Evolutionary conservation across 1,284 basidiomycete genomes (phyloP), one percentile per base, ranked within the genome.

Genomic region (Boletus holoroseus): DNA sequence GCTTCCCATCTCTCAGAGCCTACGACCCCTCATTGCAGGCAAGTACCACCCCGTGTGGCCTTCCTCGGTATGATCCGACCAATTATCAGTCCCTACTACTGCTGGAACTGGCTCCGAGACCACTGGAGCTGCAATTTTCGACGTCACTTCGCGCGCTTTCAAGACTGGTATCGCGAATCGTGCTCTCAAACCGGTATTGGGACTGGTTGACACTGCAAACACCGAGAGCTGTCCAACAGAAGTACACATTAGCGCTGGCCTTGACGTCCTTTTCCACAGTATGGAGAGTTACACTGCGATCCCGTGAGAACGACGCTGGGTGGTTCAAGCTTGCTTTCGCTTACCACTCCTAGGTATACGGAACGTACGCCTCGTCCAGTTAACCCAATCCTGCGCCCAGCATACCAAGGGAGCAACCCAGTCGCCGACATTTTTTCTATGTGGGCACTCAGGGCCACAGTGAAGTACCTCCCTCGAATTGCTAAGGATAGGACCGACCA

Each of bases 31-130:
- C 39, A 94, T 98, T 55, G 94, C 94, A 41, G 74, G 82, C 79
- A 55, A 55, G 73, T 60, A n/a, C 36, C 30, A 3, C 48, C 16
- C 26, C 16, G 15, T 45, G 15, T 24, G 0, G 3, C 47, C 15
- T 11, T 42, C n/a, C 45, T 36, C 18, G 8, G 16, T 30, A 37
- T 31, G 27, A 40, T 40, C 26, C 43, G 41, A 57, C 32, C 44
- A 18, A 8, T 42, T 18, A 44, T 7, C 54, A 83, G 82, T 97
- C 20, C 94, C 94, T 9, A 98, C 95, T 2, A 98, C 94, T 7
- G 94, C 95, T 36, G 94, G 94, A 46, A 98, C 94, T n/a, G 94
- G 94, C 12, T 92, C 91, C 2, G 93, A 98, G 71, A 98, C 95
- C 1, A 98, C 94, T 2, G 95, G 95, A n/a, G 91, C 95, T 1